A percentile compares a stretch with the other conserved stretches of the same genome.
These are phyloP conservation scores for Tagetes patula DNA, from an alignment of 129 eudicot genomes.

Conservation along the genomic window DNA sequence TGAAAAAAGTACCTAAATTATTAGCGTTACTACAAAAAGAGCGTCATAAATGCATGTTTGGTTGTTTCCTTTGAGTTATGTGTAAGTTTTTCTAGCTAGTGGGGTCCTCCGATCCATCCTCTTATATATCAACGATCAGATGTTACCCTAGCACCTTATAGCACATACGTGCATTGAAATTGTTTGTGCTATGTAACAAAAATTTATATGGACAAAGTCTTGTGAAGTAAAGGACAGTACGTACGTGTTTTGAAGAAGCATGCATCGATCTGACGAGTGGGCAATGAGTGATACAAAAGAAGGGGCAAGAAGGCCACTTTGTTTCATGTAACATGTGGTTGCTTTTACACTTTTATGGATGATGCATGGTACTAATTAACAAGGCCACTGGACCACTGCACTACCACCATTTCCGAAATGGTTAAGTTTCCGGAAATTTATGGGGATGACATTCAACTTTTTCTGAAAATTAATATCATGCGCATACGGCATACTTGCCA, in stretches of 20 bases:
- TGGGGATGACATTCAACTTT: not conserved
- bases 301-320: constrained; percentile 22
- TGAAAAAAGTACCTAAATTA: too few species aligned
- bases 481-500: too few species aligned
- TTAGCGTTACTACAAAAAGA: too few species aligned
- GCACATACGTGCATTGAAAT: not conserved
- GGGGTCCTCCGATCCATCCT: too few species aligned
- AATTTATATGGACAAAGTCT: not conserved
- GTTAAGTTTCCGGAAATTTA: constrained; percentile 17
- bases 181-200: constrained; percentile 2
- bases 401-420: not conserved
- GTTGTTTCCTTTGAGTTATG: too few species aligned
- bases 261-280: not conserved
- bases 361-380: constrained; percentile 17
- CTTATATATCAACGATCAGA: too few species aligned
- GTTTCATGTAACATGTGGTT: constrained; percentile 33
- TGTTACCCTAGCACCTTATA: too few species aligned
- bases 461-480: too few species aligned
- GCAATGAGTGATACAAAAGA: constrained; percentile 22
- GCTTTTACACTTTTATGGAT: constrained; percentile 30
- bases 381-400: constrained; percentile 23
- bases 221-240: constrained; percentile 1
- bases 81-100: too few species aligned
- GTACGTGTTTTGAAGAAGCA: constrained; percentile 23
- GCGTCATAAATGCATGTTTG: too few species aligned